phyloP scores from a whole-genome alignment of 495 filamentous ascomycete genomes.

The Annulohypoxylon nitens region DNA sequence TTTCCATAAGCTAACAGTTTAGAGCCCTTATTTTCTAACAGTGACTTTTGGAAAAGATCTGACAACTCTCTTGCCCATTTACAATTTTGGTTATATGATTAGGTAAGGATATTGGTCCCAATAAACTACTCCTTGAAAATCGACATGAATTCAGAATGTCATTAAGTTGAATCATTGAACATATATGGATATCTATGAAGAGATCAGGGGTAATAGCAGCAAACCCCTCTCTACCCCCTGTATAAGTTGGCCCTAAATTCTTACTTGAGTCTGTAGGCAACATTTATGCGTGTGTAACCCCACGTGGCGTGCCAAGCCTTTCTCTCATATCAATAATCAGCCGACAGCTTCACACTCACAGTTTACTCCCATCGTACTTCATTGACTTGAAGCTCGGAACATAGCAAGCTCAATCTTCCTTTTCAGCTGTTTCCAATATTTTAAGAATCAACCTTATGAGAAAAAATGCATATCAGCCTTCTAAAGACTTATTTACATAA shows the following conservation, averaged over 20 bases:
- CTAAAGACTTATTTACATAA: not conserved
- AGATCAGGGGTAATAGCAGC: not conserved
- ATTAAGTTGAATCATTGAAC: too few relatives aligned
- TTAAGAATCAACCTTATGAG: not conserved
- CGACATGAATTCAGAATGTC: too few relatives aligned
- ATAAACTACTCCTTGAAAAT: too few relatives aligned
- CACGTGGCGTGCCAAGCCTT: not conserved
- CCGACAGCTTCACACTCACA: not conserved
- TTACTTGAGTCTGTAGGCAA: not conserved
- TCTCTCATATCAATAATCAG: not conserved
- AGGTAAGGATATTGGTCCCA: too few relatives aligned
- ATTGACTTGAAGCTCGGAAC: not conserved
- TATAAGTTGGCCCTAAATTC: not conserved
- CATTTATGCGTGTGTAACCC: not conserved
- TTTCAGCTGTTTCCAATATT: not conserved
- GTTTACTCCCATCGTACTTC: not conserved
- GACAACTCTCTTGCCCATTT: too few relatives aligned
- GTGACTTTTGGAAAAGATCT: too few relatives aligned
- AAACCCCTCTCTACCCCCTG: not conserved
- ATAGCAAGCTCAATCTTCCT: not conserved
- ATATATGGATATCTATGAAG: not conserved
- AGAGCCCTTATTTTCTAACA: too few relatives aligned
- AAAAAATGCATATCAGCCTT: not conserved
- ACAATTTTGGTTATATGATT: too few relatives aligned
- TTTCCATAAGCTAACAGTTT: too few relatives aligned